Evolutionary conservation across 306 rosid genomes (phyloP), one percentile per base, ranked within the genome.

Genomic region (Arachis stenosperma): DNA sequence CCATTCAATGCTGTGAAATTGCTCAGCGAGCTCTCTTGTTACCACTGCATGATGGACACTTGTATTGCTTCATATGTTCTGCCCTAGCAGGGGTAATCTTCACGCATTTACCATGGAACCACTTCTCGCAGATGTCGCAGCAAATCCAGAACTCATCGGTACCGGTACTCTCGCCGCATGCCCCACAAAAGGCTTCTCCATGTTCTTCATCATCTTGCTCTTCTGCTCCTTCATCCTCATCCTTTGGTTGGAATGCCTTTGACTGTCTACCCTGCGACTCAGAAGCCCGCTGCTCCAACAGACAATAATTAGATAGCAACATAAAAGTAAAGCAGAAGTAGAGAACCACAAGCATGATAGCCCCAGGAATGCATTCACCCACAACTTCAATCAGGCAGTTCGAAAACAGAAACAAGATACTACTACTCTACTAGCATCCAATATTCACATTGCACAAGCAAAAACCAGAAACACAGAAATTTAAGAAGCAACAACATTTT

Each of bases 71-170:
- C 48, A 92, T 92, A 75, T 87, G 97, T 82, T 88, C 92, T 8
- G 98, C 97, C 79, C 85, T 85, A 0, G 97, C 92, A 1, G 95
- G 91, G 48, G 97, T 92, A 75, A 92, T 87, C 84, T 88, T 92
- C 78, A 92, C 98, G 46, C 98, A 92, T 73, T 92, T 92, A 2
- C 93, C 93, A 71, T 92, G 98, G 85, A 90, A 92, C 98, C 98
- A 92, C 56, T 76, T 88, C 90, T 92, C 96, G 0, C 98, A 92
- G 14, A 87, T 71, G 76, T 92, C 98, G 10, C 98, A 92, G 71
- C 91, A 88, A 81, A 92, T 92, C 98, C 98, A 92, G 78, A 90
- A 90, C 67, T 92, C 96, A 78, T 92, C 92, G 15, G 90, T 67
- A 3, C 90, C 96, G 27, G 88, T 83, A 13, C 78, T 85, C 83